Evolutionary conservation across 2,329 filamentous ascomycete genomes (phyloP).

Genomic region (Aspergillus ustus): DNA sequence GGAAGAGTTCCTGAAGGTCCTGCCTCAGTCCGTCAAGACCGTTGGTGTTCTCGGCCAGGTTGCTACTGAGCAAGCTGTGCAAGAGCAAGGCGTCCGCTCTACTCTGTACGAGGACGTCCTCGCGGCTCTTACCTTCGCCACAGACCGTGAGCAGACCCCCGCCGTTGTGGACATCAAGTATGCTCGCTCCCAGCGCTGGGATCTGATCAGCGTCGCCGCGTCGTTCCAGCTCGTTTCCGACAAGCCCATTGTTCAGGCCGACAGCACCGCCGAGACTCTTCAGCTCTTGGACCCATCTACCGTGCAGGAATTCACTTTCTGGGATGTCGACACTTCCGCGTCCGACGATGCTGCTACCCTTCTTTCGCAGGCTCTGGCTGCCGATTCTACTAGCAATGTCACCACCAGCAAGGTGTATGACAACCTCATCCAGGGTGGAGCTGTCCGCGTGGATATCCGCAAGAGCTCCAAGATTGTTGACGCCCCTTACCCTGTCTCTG

Average conservation of each 20-base stretch:
- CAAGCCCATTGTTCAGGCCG: slow-evolving; percentile 43
- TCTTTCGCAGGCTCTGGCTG: slow-evolving; percentile 63
- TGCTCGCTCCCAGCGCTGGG: slow-evolving; percentile 71
- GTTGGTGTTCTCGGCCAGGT: slow-evolving; percentile 92
- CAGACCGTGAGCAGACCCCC: slow-evolving; percentile 66
- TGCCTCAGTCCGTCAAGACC: slow-evolving; percentile 75
- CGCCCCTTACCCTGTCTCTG: slow-evolving; percentile 77
- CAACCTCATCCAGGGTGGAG: slow-evolving; percentile 72
- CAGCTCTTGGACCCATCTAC: slow-evolving; percentile 58
- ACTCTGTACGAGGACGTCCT: slow-evolving; percentile 89
- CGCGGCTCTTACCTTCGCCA: slow-evolving; percentile 79
- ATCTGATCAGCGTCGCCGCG: slow-evolving; percentile 51
- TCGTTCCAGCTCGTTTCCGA: slow-evolving; percentile 52
- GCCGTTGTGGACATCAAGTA: slow-evolving; percentile 87
- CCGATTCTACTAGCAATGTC: slow-evolving; percentile 65
- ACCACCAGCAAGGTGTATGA: slow-evolving; percentile 64
- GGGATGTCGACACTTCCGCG: slow-evolving; percentile 80
- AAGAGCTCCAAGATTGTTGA: slow-evolving; percentile 82
- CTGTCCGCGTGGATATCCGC: slow-evolving; percentile 82
- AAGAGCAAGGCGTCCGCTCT: slow-evolving; percentile 79
- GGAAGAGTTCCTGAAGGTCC: slow-evolving; percentile 82
- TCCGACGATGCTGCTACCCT: slow-evolving; percentile 67
- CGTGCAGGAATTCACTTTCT: slow-evolving; percentile 88
- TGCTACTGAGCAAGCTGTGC: slow-evolving; percentile 69
- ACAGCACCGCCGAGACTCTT: slow-evolving; percentile 50